A percentile compares a stretch with the other conserved stretches of the same genome.
These are phyloP conservation scores for Puccinia hordei DNA, from an alignment of 1,284 basidiomycete species.

Conservation along the genomic window DNA sequence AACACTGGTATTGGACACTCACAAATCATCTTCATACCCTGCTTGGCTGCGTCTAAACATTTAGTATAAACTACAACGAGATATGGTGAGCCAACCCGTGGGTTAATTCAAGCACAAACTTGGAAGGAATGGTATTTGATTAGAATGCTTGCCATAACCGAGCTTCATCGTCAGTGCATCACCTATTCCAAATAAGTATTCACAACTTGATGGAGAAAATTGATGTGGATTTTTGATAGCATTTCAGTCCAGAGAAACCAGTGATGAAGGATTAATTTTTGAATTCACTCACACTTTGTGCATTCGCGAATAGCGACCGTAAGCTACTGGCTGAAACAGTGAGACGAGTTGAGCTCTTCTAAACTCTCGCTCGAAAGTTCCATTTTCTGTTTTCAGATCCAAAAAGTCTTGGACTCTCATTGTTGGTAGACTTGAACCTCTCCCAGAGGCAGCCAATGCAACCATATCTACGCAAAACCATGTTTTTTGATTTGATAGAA, in stretches of 20 bases:
- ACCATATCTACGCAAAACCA: not conserved
- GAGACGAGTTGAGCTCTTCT: slow-evolving; percentile 23
- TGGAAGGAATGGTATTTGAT: not conserved
- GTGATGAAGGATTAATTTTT: not conserved
- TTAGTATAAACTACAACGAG: slow-evolving; percentile 38
- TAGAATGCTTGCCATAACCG: slow-evolving; percentile 27
- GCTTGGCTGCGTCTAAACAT: slow-evolving; percentile 46
- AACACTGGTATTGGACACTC: not conserved
- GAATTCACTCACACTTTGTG: slow-evolving; percentile 31
- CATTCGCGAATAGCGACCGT: slow-evolving; percentile 45
- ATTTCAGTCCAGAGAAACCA: not conserved
- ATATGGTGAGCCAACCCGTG: not conserved
- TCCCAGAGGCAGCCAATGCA: not conserved
- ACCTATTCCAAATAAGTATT: slow-evolving; percentile 37
- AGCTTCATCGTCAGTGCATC: slow-evolving; percentile 34
- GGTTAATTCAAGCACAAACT: not conserved
- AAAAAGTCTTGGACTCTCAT: slow-evolving; percentile 27
- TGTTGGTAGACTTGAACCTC: slow-evolving; percentile 13
- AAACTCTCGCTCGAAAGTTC: slow-evolving; percentile 22
- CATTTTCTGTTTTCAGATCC: not conserved
- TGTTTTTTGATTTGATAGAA: not conserved
- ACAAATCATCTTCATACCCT: slow-evolving; percentile 16
- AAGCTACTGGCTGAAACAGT: slow-evolving; percentile 36
- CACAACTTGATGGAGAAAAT: slow-evolving; percentile 16
- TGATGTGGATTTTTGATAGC: not conserved